Base-by-base conservation (phyloP, 345 rosid species). In the Lumnitzera racemosa region DNA sequence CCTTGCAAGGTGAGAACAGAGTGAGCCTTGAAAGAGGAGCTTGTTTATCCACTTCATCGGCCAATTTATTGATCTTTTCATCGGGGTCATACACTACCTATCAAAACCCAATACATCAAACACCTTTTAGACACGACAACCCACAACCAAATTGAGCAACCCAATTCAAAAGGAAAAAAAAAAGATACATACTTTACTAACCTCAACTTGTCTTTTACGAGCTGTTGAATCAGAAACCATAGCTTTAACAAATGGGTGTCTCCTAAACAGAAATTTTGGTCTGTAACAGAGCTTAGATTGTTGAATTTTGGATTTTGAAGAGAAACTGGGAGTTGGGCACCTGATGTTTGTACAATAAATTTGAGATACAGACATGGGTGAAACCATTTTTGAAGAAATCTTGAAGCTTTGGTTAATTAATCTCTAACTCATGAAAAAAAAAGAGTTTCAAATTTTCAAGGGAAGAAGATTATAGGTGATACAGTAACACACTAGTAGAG, bases 1-100 rank as follows among this genome's bases (percentile, higher is more conserved):
- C 97, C 96, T 90, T 94, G 84, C 96, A 94, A 70, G 97, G 99
- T 27, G 99, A 94, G 85, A 90, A 94, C 41, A 94, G 78, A 57
- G 80, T 78, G 76, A 94, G 92, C 74, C 97, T 81, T 47, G 97
- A 94, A 53, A 90, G 89, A 23, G 97, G 95, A 74, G 97, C 95
- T 53, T 79, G 76, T 79, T 62, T 78, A 73, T 90, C 96, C 56
- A 88, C 85, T 62, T 84, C 76, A 79, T 90, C 89, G 0, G 90
- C 92, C 13, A 88, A 73, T 71, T 79, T 83, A 79, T 86, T 86
- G 14, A 81, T 46, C 75, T 81, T 88, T 78, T 79, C 96, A 56
- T 90, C 95, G 65, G 86, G 90, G 71, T 94, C 86, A 73, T 83
- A 94, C 53, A 82, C 89, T 59, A 94, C 55, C 99, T 94, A 61